Conservation (phyloP, 495 filamentous ascomycete genomes). For the Talaromyces proteolyticus region DNA sequence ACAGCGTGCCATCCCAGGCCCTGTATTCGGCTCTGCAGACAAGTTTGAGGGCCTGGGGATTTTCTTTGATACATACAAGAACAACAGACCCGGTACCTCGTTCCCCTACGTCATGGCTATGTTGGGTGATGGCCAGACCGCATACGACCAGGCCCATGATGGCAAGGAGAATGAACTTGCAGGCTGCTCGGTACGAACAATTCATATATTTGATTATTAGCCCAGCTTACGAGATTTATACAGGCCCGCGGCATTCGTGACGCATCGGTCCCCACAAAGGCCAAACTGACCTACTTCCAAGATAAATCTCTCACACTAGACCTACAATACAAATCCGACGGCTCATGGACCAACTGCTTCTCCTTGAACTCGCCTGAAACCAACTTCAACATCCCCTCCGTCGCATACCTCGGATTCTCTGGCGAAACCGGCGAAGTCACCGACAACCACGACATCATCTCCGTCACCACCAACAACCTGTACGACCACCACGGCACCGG, state of each 20-base stretch:
- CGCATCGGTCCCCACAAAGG: constrained; percentile 71
- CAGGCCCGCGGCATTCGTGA: constrained; percentile 82
- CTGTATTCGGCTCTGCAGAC: constrained; percentile 85
- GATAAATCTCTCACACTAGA: constrained; percentile 89
- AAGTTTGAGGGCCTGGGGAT: constrained; percentile 92
- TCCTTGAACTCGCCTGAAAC: constrained; percentile 52
- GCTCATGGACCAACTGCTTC: constrained; percentile 89
- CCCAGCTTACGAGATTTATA: not conserved
- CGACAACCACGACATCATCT: constrained; percentile 97
- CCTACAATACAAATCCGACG: constrained; percentile 85
- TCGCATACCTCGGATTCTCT: constrained; percentile 91
- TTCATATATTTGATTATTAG: not conserved
- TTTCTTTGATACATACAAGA: constrained; percentile 99
- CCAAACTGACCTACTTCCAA: constrained; percentile 90
- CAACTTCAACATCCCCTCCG: constrained; percentile 75
- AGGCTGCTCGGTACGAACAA: constrained; percentile 70
- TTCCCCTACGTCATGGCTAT: constrained; percentile 99
- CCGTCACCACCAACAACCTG: constrained; percentile 79
- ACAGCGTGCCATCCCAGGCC: constrained; percentile 72
- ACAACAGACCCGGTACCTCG: constrained; percentile 89
- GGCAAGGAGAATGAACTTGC: constrained; percentile 90
- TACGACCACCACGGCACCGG: constrained; percentile 54
- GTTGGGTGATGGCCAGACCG: constrained; percentile 84
- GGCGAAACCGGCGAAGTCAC: constrained; percentile 94
- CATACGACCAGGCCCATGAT: constrained; percentile 91